Percentiles rank a stretch among this genome's conserved stretches.
phyloP scores from a whole-genome alignment of 257 asterid genomes.

The Knoxia roxburghii region DNA sequence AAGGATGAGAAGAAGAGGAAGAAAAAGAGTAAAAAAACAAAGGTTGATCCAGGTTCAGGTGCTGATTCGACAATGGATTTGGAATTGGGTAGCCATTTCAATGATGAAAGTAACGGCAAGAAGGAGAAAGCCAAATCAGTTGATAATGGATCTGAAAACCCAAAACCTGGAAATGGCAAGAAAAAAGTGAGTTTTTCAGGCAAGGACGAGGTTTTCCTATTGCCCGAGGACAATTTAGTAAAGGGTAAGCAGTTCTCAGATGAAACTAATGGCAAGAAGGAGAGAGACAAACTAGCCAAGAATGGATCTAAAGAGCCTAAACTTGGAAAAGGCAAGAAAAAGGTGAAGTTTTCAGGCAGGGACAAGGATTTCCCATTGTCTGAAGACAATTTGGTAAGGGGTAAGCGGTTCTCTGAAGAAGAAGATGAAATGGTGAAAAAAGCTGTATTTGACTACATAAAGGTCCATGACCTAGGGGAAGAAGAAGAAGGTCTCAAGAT shows the following conservation, averaged over 20 bases:
- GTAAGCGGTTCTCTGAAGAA: too few relatives aligned
- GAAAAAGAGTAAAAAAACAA: conserved; percentile 12
- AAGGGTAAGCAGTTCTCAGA: conserved; percentile 14
- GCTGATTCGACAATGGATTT: background rate
- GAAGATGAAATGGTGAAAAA: conserved; percentile 26
- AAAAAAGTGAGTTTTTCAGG: conserved; percentile 12
- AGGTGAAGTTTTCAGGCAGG: too few relatives aligned
- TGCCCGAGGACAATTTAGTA: conserved; percentile 2
- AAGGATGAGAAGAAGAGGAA: conserved; percentile 3
- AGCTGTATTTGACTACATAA: conserved; percentile 25
- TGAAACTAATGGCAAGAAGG: too few relatives aligned
- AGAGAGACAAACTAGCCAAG: too few relatives aligned
- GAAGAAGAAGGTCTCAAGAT: conserved; percentile 25
- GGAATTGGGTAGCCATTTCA: background rate
- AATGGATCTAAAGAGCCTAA: too few relatives aligned
- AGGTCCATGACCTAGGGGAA: conserved; percentile 23
- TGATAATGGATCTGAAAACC: background rate
- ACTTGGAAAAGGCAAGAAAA: too few relatives aligned
- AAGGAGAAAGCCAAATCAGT: background rate
- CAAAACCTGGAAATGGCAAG: conserved; percentile 2
- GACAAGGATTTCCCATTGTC: too few relatives aligned
- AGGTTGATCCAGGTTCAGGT: background rate
- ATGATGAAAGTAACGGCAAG: background rate
- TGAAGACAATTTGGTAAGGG: too few relatives aligned
- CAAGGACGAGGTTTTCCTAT: background rate